A percentile compares a stretch with the other conserved stretches of the same genome.
These are phyloP conservation scores for Penicillium sp. DNA, from an alignment of 2,329 filamentous ascomycete species.

Conservation along the genomic window DNA sequence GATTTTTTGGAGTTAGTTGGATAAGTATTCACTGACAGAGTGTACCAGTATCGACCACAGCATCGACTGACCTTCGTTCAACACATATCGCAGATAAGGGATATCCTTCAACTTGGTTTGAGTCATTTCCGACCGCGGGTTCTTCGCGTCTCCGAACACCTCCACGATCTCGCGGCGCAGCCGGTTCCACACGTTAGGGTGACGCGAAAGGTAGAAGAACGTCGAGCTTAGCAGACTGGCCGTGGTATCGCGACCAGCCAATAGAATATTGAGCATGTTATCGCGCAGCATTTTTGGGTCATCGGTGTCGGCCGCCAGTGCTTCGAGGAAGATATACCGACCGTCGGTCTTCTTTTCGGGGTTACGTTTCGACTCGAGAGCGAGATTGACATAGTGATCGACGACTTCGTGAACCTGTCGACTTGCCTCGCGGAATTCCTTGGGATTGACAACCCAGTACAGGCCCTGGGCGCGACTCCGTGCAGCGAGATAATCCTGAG, in stretches of 20 bases:
- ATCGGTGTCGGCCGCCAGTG: conserved; percentile 45
- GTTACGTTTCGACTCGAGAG: conserved; percentile 35
- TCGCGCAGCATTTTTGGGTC: conserved; percentile 47
- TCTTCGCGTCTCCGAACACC: conserved; percentile 41
- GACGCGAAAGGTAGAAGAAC: conserved; percentile 47
- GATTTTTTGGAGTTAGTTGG: background rate
- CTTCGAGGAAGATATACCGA: conserved; percentile 51
- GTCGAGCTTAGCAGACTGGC: conserved; percentile 44
- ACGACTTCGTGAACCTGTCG: conserved; percentile 47
- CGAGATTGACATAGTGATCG: conserved; percentile 48
- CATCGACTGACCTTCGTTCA: conserved; percentile 33
- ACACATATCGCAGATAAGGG: conserved; percentile 37
- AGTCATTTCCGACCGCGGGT: conserved; percentile 38
- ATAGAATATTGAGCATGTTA: conserved; percentile 50
- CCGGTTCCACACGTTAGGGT: conserved; percentile 35
- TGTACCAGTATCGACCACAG: background rate
- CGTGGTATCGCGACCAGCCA: conserved; percentile 55
- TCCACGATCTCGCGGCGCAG: conserved; percentile 36
- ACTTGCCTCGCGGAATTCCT: conserved; percentile 39
- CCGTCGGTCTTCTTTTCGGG: conserved; percentile 31
- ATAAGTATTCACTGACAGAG: background rate
- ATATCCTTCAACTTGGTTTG: conserved; percentile 44
- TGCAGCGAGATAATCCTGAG: conserved; percentile 30
- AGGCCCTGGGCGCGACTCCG: conserved; percentile 29
- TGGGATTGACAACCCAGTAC: conserved; percentile 40